phyloP scores from a whole-genome alignment of 176 grass and related monocot genomes.

The Juncus inflexus region DNA sequence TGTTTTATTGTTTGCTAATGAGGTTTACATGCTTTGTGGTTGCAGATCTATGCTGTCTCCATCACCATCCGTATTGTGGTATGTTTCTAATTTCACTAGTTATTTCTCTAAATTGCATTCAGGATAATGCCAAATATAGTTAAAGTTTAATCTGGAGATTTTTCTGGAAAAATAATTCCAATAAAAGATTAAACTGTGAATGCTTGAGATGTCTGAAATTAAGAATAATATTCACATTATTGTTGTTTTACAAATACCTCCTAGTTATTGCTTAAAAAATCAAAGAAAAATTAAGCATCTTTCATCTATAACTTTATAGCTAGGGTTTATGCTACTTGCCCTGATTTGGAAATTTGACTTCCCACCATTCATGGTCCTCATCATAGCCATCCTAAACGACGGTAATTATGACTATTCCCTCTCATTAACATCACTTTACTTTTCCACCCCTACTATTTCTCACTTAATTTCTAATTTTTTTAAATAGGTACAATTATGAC shows the following conservation, averaged over 20 bases:
- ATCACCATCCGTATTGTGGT: constrained; percentile 99
- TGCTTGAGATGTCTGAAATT: background rate
- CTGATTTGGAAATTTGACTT: constrained; percentile 87
- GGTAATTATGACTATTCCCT: constrained; percentile 31
- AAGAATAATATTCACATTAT: background rate
- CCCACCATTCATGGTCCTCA: constrained; percentile 93
- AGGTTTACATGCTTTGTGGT: constrained; percentile 11
- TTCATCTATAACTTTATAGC: constrained; percentile 37
- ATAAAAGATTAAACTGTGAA: too few relatives aligned
- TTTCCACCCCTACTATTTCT: background rate
- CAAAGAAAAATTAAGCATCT: background rate
- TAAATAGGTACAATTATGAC: constrained; percentile 88
- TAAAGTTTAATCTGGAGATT: too few relatives aligned
- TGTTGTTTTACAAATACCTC: background rate
- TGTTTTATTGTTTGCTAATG: too few relatives aligned
- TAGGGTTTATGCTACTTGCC: constrained; percentile 91
- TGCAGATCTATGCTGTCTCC: constrained; percentile 93
- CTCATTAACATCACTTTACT: background rate
- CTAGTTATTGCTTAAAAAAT: background rate
- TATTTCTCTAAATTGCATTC: background rate
- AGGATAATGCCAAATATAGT: too few relatives aligned
- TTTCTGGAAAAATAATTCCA: too few relatives aligned
- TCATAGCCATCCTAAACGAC: constrained; percentile 94
- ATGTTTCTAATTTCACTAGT: constrained; percentile 9
- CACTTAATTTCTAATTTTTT: background rate